Base-by-base conservation (phyloP, 2,329 filamentous ascomycete species). In the Monascus ruber region DNA sequence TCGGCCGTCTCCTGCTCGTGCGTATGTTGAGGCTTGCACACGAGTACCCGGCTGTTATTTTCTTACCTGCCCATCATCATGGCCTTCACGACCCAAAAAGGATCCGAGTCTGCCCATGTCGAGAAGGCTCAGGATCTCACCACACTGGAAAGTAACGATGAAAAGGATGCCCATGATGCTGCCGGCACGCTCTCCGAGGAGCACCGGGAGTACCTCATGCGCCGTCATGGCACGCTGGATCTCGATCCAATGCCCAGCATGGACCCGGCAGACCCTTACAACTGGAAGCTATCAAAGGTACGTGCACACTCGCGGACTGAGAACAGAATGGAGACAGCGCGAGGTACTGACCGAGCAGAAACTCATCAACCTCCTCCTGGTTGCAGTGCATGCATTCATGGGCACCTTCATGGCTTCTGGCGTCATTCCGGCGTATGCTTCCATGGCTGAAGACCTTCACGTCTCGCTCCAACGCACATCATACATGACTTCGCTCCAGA, bases 381-480 rank as follows among this genome's bases (percentile, higher is more conserved):
- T 79, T 10, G 70, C 72, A 0, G 73, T 75, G 48, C 72, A 77
- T 40, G 70, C 72, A 26, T 70, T 70, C 55, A 77, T 77, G 69
- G 65, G 66, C 34, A 73, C 71, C 1, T 76, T 77, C 45, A 72
- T 64, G 1, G 71, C 74, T 0, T 64, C 72, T 0, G 57, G 65
- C 4, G 75, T 77, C 45, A 71, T 74, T 42, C 68, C 70, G 2
- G 73, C 72, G 4, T 78, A 71, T 48, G 64, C 68, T 34, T 59
- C 64, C 24, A 76, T 79, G 26, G 64, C 72, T 2, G 54, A 60
- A 26, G 73, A 77, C 34, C 55, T 77, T 2, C 56, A 56, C 11
- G 63, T 70, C 31, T 64, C 60, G 7, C 52, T 78, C 1, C 71
- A 73, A 37, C 55, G 56, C 2, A 63, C 71, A 0, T 69, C 65